These are phyloP conservation scores for Breviolum minutum DNA, from an alignment of 73 alveolate species.

Conservation along the genomic window DNA sequence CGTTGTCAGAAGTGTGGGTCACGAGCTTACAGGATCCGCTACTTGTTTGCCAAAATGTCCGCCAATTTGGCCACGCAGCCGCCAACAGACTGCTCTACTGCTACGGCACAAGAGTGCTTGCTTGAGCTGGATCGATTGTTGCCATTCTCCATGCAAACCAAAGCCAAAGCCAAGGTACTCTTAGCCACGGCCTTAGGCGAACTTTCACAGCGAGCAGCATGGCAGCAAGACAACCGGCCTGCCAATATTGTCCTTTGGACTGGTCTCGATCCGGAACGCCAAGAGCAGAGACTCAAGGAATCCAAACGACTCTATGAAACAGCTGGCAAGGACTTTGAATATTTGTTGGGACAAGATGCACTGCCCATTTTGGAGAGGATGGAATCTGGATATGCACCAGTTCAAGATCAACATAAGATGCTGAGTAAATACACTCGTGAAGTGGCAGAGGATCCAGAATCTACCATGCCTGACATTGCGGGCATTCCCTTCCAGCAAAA, in stretches of 20 bases:
- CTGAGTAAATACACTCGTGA: conserved; percentile 34
- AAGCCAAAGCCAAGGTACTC: conserved; percentile 51
- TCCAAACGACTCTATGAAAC: conserved; percentile 44
- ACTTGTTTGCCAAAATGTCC: conserved; percentile 33
- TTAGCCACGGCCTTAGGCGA: conserved; percentile 46
- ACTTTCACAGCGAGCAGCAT: conserved; percentile 58
- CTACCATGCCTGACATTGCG: not conserved
- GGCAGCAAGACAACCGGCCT: conserved; percentile 57
- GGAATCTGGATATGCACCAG: conserved; percentile 58
- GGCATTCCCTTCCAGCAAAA: conserved; percentile 9
- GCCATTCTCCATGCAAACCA: conserved; percentile 52
- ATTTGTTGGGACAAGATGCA: conserved; percentile 49
- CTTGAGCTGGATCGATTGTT: conserved; percentile 39
- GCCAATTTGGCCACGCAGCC: conserved; percentile 41
- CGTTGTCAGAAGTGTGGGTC: too few species aligned
- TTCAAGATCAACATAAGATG: conserved; percentile 52
- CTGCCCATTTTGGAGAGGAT: conserved; percentile 53
- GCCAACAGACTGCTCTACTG: conserved; percentile 81
- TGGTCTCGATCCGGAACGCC: conserved; percentile 18
- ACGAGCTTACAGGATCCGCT: conserved; percentile 48
- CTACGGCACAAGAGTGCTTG: conserved; percentile 48
- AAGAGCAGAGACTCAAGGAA: conserved; percentile 35
- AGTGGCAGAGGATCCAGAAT: not conserved
- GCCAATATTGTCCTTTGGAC: conserved; percentile 50
- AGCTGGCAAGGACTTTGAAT: conserved; percentile 48